phyloP scores from a whole-genome alignment of 306 rosid genomes.

The Trifolium subterraneum region DNA sequence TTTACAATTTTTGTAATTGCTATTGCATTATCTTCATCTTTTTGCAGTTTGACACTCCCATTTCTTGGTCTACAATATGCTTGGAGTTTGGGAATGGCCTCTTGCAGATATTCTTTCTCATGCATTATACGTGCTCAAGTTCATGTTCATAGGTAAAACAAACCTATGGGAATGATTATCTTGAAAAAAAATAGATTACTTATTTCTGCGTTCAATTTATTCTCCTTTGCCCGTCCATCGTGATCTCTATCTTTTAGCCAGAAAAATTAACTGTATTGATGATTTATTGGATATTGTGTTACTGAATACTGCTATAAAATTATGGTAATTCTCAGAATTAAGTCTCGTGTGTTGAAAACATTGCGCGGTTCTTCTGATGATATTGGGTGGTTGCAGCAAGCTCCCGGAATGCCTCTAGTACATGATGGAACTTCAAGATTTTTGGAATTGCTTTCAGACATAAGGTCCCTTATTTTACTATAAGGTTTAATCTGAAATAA shows the following conservation, averaged over 20 bases:
- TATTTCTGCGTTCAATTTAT: constrained; percentile 27
- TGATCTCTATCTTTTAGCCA: constrained; percentile 7
- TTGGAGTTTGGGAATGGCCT: constrained; percentile 56
- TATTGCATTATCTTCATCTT: constrained; percentile 34
- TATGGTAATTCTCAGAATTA: constrained; percentile 52
- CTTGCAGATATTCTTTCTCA: constrained; percentile 58
- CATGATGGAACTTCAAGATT: constrained; percentile 80
- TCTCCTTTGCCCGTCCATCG: constrained; percentile 3
- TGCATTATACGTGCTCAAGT: constrained; percentile 50
- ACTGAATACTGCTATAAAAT: constrained; percentile 25
- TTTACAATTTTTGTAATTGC: constrained; percentile 2
- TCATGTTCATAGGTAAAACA: constrained; percentile 58
- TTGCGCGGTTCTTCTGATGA: constrained; percentile 78
- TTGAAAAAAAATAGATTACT: constrained; percentile 8
- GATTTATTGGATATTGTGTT: constrained; percentile 10
- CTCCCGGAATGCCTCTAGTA: constrained; percentile 70
- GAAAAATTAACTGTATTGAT: constrained; percentile 3
- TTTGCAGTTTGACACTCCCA: constrained; percentile 66
- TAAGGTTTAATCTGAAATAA: constrained; percentile 20
- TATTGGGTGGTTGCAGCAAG: constrained; percentile 86
- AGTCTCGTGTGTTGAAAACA: constrained; percentile 60
- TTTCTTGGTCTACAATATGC: constrained; percentile 55
- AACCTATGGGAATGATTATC: constrained; percentile 29
- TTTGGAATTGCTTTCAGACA: constrained; percentile 73
- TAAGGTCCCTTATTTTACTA: constrained; percentile 56